These are phyloP conservation scores for Lactifluus echinatus DNA, from an alignment of 768 basidiomycete species.

Conservation along the genomic window DNA sequence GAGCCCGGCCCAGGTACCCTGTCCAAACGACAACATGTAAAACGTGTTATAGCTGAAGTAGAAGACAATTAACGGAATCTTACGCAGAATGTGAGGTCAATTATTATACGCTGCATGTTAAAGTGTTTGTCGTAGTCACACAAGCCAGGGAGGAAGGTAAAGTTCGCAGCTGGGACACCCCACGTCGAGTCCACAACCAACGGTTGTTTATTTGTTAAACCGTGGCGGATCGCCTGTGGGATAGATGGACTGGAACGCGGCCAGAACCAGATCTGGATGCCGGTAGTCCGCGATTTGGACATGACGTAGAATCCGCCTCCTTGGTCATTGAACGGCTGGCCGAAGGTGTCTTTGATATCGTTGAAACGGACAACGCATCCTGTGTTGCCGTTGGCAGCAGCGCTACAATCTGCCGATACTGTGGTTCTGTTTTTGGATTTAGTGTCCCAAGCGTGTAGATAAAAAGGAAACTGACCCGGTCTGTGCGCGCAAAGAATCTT, in stretches of 20 bases:
- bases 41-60: not conserved
- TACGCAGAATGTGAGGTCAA: conserved; percentile 58
- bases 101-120: conserved; percentile 42
- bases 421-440: conserved; percentile 26
- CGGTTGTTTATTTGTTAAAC: not conserved
- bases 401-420: conserved; percentile 42
- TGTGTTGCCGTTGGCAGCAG: conserved; percentile 42
- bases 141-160: conserved; percentile 30
- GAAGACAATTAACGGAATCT: conserved; percentile 19
- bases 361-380: conserved; percentile 49
- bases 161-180: conserved; percentile 41
- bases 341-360: conserved; percentile 34
- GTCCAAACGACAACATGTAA: not conserved
- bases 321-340: conserved; percentile 41
- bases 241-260: conserved; percentile 35
- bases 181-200: conserved; percentile 26
- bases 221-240: conserved; percentile 34
- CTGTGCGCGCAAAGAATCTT: conserved; percentile 27
- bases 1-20: conserved; percentile 18
- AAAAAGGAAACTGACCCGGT: conserved; percentile 33
- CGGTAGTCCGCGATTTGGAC: conserved; percentile 32
- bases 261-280: conserved; percentile 60
- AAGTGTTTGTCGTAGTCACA: conserved; percentile 50
- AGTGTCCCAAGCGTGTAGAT: not conserved
- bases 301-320: conserved; percentile 61